Evolutionary conservation across 164 flowering plant genomes (phyloP).

Genomic region (Berberis thunbergii): DNA sequence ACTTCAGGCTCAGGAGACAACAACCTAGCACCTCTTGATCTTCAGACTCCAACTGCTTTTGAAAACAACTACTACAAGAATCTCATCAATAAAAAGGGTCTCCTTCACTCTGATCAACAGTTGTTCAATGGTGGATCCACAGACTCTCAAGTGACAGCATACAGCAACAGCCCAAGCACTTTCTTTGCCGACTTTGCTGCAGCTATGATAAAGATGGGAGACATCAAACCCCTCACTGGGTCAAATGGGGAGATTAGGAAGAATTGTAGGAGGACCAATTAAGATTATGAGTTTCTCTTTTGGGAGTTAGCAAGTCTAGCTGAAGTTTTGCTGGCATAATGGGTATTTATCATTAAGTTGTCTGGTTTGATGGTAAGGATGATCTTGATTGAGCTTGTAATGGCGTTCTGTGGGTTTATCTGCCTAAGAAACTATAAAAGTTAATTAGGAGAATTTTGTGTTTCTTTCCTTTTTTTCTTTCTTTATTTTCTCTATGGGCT

Average conservation of each 20-base stretch:
- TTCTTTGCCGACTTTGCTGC: slow-evolving; percentile 13
- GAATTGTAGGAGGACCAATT: slow-evolving; percentile 11
- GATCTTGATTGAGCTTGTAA: too few species aligned
- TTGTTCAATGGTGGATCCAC: slow-evolving; percentile 14
- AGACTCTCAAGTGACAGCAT: slow-evolving; percentile 12
- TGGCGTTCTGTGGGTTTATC: too few species aligned
- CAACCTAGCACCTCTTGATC: slow-evolving; percentile 13
- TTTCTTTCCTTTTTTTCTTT: too few species aligned
- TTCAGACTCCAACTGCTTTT: slow-evolving; percentile 14
- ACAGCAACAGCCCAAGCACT: slow-evolving; percentile 7
- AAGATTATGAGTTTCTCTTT: not conserved
- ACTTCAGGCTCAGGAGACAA: slow-evolving; percentile 14
- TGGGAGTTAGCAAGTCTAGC: too few species aligned
- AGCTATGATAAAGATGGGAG: slow-evolving; percentile 19
- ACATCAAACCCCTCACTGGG: slow-evolving; percentile 17
- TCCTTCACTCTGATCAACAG: slow-evolving; percentile 18
- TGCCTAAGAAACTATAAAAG: too few species aligned
- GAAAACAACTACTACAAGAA: slow-evolving; percentile 13
- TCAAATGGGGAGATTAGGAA: slow-evolving; percentile 15
- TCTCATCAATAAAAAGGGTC: slow-evolving; percentile 8
- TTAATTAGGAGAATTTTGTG: too few species aligned
- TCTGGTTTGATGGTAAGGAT: too few species aligned
- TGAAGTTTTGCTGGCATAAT: too few species aligned
- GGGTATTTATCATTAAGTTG: too few species aligned
- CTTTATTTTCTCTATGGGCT: too few species aligned